These are phyloP conservation scores for Fusarium sp. DNA, from an alignment of 2,329 filamentous ascomycete genomes.

Conservation along the genomic window DNA sequence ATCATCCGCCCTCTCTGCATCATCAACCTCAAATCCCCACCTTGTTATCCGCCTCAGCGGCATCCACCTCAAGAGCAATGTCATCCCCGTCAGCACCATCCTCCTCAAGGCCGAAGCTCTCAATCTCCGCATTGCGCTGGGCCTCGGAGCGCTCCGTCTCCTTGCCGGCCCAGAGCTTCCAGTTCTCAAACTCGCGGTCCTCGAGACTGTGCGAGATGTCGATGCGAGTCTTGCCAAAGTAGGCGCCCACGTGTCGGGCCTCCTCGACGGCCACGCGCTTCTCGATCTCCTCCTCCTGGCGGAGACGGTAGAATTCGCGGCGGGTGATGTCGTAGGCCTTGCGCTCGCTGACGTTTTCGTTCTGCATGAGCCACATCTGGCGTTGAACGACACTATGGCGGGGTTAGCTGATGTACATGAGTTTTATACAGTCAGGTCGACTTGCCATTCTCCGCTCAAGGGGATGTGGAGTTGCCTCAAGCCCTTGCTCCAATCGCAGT, in stretches of 20 bases:
- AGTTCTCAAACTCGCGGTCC: conserved; percentile 78
- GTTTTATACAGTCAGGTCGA: background rate
- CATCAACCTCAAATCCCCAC: conserved; percentile 19
- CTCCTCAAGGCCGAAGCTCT: conserved; percentile 52
- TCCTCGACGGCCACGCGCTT: conserved; percentile 86
- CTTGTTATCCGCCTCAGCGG: conserved; percentile 26
- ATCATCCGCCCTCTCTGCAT: conserved; percentile 24
- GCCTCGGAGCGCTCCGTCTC: conserved; percentile 55
- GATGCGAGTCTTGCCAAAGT: conserved; percentile 79
- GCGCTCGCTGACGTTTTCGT: conserved; percentile 64
- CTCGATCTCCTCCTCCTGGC: conserved; percentile 83
- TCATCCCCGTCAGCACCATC: conserved; percentile 41
- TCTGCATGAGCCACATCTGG: conserved; percentile 83
- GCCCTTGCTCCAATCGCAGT: conserved; percentile 78
- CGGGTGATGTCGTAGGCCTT: conserved; percentile 86
- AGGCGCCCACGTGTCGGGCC: conserved; percentile 82
- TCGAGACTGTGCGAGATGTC: conserved; percentile 85
- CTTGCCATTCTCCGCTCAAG: conserved; percentile 69
- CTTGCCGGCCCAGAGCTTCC: conserved; percentile 78
- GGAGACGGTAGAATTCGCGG: conserved; percentile 86
- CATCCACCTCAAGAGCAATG: conserved; percentile 33
- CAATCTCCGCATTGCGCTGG: conserved; percentile 53
- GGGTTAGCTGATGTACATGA: conserved; percentile 27
- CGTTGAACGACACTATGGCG: conserved; percentile 82
- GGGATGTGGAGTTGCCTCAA: conserved; percentile 77